A percentile compares a stretch with the other conserved stretches of the same genome.
Conservation (phyloP, 176 grass and related monocot genomes). For the Tillandsia leiboldiana region DNA sequence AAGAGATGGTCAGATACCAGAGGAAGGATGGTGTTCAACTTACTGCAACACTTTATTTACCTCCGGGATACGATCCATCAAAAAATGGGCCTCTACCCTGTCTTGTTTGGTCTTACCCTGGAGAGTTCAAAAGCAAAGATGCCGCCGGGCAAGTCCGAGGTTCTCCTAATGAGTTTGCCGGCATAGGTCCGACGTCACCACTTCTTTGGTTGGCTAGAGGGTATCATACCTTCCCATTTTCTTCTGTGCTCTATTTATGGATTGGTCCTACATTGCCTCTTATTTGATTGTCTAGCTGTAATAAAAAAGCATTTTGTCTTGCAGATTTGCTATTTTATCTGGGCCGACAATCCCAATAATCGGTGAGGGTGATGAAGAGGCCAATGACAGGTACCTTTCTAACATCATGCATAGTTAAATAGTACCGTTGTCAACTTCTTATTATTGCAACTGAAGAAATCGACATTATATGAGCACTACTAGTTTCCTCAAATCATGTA, state of each 20-base stretch:
- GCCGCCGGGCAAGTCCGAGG: conserved; percentile 97
- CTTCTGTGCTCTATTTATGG: conserved; percentile 27
- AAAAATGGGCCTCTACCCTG: conserved; percentile 87
- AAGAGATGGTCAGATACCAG: conserved; percentile 96
- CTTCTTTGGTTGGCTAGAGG: conserved; percentile 98
- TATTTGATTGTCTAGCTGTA: background rate
- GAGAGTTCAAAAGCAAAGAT: conserved; percentile 99
- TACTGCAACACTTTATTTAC: conserved; percentile 85
- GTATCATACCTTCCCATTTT: conserved; percentile 38
- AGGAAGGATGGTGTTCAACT: conserved; percentile 97
- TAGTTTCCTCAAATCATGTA: no score
- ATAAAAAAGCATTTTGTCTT: conserved; percentile 5
- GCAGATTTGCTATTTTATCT: conserved; percentile 88
- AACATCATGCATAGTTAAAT: background rate
- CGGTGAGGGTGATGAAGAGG: conserved; percentile 94
- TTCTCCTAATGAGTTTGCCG: conserved; percentile 94
- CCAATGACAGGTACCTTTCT: conserved; percentile 65
- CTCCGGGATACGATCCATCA: conserved; percentile 69
- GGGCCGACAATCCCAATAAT: conserved; percentile 96
- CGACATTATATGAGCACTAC: background rate
- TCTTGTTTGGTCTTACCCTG: conserved; percentile 95
- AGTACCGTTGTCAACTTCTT: background rate
- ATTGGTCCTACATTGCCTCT: background rate
- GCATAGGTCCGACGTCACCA: conserved; percentile 72
- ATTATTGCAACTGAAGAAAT: background rate